Base-by-base conservation (phyloP, 2,329 filamentous ascomycete genomes). In the Phyllosticta citrichinensis region DNA sequence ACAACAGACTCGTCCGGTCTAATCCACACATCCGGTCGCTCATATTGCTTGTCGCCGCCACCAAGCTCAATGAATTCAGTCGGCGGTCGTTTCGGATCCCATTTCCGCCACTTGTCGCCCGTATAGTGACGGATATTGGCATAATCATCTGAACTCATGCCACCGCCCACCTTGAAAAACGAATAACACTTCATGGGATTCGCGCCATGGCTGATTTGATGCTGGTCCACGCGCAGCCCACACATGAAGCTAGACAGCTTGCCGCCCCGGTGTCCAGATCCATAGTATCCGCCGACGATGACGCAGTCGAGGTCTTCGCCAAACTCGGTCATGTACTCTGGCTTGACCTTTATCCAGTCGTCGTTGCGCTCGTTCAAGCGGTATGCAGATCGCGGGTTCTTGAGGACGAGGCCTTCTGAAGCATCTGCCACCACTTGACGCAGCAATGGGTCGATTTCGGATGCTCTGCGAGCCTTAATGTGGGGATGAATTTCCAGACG, bases 131-230 rank as follows among this genome's bases (percentile, higher is more conserved):
- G 81, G 54, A 99, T 87, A 62, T 87, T 84, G 0, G 87, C 85
- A 71, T 96, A 97, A 69, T 99, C 94, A 58, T 88, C 84, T 0
- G 85, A 87, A 14, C 83, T 86, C 71, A 97, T 92, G 0, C 94
- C 94, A 58, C 94, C 94, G n/a, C 94, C 94, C 17, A 99, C 94
- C 73, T 94, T 97, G 80, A 92, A 96, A 76, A 99, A 97, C n/a
- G 91, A 96, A 68, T 86, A 89, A 69, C 86, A 95, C 72, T 90
- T 91, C 74, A 89, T 87, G 0, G 85, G 81, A 63, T 85, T 81
- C 5, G 73, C 68, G 11, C 76, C 77, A 24, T 74, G 74, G 40
- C 80, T 76, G 35, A 87, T 80, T 33, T 88, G 82, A 63, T 86
- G 83, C 65, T 88, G 83, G 57, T 91, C 86, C 0, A 87, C 86